Conservation (phyloP, 192 early-diverging fungal species). For the Podila epigama region DNA sequence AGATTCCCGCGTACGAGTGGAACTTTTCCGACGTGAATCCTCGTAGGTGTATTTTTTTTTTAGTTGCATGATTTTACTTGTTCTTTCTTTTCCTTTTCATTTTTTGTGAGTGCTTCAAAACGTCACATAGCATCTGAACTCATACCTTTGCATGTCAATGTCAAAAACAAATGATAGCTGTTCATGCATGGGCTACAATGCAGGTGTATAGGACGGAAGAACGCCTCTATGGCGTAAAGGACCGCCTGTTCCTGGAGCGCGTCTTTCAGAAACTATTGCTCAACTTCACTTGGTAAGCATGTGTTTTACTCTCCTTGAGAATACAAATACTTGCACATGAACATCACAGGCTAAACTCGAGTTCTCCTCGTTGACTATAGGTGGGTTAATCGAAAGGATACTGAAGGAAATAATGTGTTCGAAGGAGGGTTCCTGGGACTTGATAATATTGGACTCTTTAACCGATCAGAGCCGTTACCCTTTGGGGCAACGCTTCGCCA, state of each 20-base stretch:
- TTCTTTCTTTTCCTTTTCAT: conserved; percentile 1
- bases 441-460: conserved; percentile 66
- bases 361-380: neutral
- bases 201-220: conserved; percentile 42
- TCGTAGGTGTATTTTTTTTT: conserved; percentile 21
- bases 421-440: conserved; percentile 62
- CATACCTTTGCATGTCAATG: neutral
- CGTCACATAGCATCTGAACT: neutral
- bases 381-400: conserved; percentile 66
- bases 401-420: conserved; percentile 59
- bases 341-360: neutral
- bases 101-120: neutral
- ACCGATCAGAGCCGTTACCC: conserved; percentile 57
- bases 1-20: conserved; percentile 49
- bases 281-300: conserved; percentile 40
- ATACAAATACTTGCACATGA: too few species aligned
- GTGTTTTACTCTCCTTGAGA: neutral
- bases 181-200: conserved; percentile 42
- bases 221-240: conserved; percentile 15
- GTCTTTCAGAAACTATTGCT: conserved; percentile 44
- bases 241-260: conserved; percentile 34
- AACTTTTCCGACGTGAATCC: conserved; percentile 50
- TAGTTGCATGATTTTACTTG: neutral
- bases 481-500: conserved; percentile 54
- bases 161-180: conserved; percentile 7